A percentile compares a stretch with the other conserved stretches of the same genome.
These are phyloP conservation scores for Plectosphaerella sp. DNA, from an alignment of 2,329 filamentous ascomycete genomes.

Conservation along the genomic window DNA sequence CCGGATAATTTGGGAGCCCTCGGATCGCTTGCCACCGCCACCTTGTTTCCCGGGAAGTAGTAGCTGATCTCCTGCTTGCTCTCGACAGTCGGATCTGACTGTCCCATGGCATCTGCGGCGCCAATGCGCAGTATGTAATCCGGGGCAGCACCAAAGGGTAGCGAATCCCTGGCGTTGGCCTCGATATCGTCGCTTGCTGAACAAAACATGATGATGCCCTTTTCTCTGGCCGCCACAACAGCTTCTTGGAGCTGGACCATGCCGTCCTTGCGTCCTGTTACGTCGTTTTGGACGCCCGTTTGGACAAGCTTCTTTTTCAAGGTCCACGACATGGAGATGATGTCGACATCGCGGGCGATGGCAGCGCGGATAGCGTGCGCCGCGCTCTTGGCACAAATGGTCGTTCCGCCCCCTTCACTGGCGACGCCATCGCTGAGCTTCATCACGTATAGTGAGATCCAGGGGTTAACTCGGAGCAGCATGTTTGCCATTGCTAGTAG, in stretches of 20 bases:
- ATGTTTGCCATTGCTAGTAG: conserved; percentile 20
- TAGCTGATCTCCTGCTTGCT: conserved; percentile 18
- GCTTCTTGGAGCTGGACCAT: conserved; percentile 17
- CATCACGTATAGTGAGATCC: conserved; percentile 17
- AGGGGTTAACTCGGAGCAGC: conserved; percentile 16
- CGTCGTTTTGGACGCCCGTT: background rate
- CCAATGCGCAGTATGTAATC: conserved; percentile 16
- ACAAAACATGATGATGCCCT: conserved; percentile 32
- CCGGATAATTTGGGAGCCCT: background rate
- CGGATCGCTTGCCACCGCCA: conserved; percentile 6
- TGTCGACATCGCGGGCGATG: conserved; percentile 14
- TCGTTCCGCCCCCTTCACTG: conserved; percentile 2
- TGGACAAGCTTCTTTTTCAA: conserved; percentile 9
- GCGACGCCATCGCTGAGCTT: conserved; percentile 14
- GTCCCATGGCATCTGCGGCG: conserved; percentile 16
- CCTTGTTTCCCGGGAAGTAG: conserved; percentile 22
- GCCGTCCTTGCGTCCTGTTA: conserved; percentile 4
- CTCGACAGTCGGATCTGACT: conserved; percentile 12
- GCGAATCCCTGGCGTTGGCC: conserved; percentile 4
- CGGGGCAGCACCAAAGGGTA: conserved; percentile 7
- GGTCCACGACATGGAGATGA: conserved; percentile 26
- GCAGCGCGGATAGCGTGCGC: conserved; percentile 15
- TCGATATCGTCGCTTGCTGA: conserved; percentile 25
- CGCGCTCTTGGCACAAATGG: conserved; percentile 7
- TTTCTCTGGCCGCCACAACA: conserved; percentile 16